These are phyloP conservation scores for Citrus reticulata DNA, from an alignment of 345 rosid genomes.

Conservation along the genomic window DNA sequence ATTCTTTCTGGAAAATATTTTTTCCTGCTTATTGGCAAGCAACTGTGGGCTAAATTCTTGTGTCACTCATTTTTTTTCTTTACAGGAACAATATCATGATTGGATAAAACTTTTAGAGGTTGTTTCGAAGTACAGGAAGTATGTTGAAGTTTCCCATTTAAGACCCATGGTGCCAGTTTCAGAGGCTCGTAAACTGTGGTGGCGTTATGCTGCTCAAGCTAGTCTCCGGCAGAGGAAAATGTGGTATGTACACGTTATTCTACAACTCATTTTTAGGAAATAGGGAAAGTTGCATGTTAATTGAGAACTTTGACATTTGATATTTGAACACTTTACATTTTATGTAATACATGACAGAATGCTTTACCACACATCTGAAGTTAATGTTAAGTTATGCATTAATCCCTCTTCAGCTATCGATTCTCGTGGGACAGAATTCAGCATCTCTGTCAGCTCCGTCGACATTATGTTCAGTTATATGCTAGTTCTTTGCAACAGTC, in stretches of 20 bases:
- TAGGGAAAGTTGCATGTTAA: not conserved
- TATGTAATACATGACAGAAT: not conserved
- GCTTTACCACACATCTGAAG: slow-evolving; percentile 4
- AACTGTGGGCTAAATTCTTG: slow-evolving; percentile 15
- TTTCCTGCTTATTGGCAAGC: slow-evolving; percentile 13
- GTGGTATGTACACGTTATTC: slow-evolving; percentile 46
- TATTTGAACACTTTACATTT: not conserved
- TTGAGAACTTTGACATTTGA: not conserved
- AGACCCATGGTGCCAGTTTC: slow-evolving; percentile 80
- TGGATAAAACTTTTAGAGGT: slow-evolving; percentile 94
- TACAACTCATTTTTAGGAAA: not conserved
- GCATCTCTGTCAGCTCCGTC: slow-evolving; percentile 80
- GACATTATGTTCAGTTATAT: slow-evolving; percentile 81
- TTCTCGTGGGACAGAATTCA: slow-evolving; percentile 89
- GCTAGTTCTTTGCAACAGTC: slow-evolving; percentile 72
- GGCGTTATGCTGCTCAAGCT: slow-evolving; percentile 95
- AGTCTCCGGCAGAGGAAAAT: slow-evolving; percentile 72
- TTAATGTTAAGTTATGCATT: slow-evolving; percentile 18
- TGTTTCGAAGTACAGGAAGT: slow-evolving; percentile 76
- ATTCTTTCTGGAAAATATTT: not conserved
- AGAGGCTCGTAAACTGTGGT: slow-evolving; percentile 65
- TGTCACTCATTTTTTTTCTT: slow-evolving; percentile 20
- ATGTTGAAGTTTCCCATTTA: slow-evolving; percentile 84
- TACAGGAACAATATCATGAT: slow-evolving; percentile 92
- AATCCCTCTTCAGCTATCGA: slow-evolving; percentile 54